Percentiles rank a stretch among this genome's conserved stretches.
phyloP scores from a whole-genome alignment of 2,329 filamentous ascomycete genomes.

The Sporothrix sp. region DNA sequence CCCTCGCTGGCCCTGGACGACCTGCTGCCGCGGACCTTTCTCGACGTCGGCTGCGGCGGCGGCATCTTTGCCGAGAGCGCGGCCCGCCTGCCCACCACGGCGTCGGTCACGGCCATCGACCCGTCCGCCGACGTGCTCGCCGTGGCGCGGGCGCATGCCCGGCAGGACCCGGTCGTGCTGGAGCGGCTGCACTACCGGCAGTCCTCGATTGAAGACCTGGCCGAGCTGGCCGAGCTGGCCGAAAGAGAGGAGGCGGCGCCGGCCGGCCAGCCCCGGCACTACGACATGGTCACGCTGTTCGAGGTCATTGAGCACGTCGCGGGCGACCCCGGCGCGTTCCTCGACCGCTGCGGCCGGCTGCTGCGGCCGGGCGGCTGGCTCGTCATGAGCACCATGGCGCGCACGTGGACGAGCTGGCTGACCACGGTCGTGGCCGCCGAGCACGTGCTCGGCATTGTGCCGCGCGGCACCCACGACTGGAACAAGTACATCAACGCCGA shows the following conservation, averaged over 20 bases:
- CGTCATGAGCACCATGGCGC: slow-evolving; percentile 81
- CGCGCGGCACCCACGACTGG: slow-evolving; percentile 92
- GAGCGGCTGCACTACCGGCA: slow-evolving; percentile 63
- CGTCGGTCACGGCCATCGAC: slow-evolving; percentile 65
- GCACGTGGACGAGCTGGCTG: slow-evolving; percentile 81
- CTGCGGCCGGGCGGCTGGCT: slow-evolving; percentile 90
- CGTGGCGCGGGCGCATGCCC: slow-evolving; percentile 67
- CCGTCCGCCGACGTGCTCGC: slow-evolving; percentile 63
- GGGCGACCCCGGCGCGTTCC: slow-evolving; percentile 57
- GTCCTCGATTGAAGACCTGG: slow-evolving; percentile 63
- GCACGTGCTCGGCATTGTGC: slow-evolving; percentile 77
- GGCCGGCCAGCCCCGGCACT: slow-evolving; percentile 31
- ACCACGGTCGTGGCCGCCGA: slow-evolving; percentile 91
- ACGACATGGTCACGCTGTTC: slow-evolving; percentile 79
- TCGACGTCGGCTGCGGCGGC: slow-evolving; percentile 91
- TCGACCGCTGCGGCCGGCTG: slow-evolving; percentile 60
- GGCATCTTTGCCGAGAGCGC: slow-evolving; percentile 92
- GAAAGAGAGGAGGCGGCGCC: background rate
- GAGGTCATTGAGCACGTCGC: slow-evolving; percentile 94
- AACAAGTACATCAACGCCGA: slow-evolving; percentile 84
- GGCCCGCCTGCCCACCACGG: slow-evolving; percentile 55
- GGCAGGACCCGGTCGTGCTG: slow-evolving; percentile 55
- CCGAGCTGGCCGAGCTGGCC: background rate
- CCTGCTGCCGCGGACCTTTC: slow-evolving; percentile 48
- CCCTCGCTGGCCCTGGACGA: slow-evolving; percentile 9